Evolutionary conservation across 257 asterid species (phyloP).

Genomic region (Striga asiatica): DNA sequence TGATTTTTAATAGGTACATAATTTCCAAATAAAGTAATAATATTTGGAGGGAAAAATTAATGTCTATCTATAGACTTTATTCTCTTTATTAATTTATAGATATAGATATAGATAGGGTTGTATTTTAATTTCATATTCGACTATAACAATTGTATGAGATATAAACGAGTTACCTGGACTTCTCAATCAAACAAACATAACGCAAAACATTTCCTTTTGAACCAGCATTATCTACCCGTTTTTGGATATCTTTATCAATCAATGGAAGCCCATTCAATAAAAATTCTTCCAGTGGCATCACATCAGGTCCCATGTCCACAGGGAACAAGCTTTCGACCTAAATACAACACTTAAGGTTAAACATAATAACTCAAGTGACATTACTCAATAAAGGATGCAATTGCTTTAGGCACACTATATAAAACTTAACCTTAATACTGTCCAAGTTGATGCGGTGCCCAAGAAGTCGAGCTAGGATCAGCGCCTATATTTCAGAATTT

Average conservation of each 20-base stretch:
- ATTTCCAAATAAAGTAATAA: too few relatives aligned
- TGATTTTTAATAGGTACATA: too few relatives aligned
- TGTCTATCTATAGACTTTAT: too few relatives aligned
- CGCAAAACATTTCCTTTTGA: conserved; percentile 83
- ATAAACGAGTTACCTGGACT: conserved; percentile 39
- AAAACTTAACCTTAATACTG: conserved; percentile 55
- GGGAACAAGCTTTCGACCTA: conserved; percentile 94
- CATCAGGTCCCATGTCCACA: conserved; percentile 63
- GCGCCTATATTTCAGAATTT: conserved; percentile 43
- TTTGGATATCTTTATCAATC: conserved; percentile 56
- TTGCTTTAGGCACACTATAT: conserved; percentile 5
- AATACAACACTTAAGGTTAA: conserved; percentile 1
- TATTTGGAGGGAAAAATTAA: too few relatives aligned
- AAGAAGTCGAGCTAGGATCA: conserved; percentile 87
- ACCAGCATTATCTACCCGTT: conserved; percentile 46
- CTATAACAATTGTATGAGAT: not conserved
- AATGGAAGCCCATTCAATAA: conserved; percentile 58
- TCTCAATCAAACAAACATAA: conserved; percentile 73
- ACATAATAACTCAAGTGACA: not conserved
- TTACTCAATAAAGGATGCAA: conserved; percentile 10
- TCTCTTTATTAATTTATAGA: not conserved
- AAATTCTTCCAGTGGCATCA: conserved; percentile 69
- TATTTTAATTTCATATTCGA: not conserved
- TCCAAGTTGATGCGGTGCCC: conserved; percentile 64
- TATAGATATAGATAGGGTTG: too few relatives aligned